Base-by-base conservation (phyloP, 208 protist species). In the Trypanosoma platydactyli region DNA sequence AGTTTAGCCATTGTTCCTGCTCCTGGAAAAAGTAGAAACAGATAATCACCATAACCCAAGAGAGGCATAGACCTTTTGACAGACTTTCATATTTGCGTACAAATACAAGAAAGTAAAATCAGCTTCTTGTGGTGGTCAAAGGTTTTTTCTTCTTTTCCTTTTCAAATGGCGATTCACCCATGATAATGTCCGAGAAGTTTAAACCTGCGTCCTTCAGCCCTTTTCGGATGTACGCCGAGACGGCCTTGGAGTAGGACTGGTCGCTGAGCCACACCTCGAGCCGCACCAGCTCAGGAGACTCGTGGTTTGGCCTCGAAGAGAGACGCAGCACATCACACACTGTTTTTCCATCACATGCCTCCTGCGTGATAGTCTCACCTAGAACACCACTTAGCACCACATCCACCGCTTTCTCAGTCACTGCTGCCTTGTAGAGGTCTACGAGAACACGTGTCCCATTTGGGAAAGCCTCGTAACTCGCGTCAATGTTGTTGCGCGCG, bases 221-320 rank as follows among this genome's bases (percentile, higher is more conserved):
- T 38, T 81, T 73, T 18, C 72, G 51, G 22, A 96, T 71, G 42
- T 81, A 87, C 25, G 65, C 64, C 7, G 68, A 38, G 15, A 94
- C 86, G 9, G 76, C 71, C 2, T 62, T 77, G 7, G 83, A 75
- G 72, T 84, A 91, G 18, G 67, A 65, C 16, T 77, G 64, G 65
- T 93, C 82, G 48, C 84, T 94, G 44, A 96, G 86, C 88, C 90
- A 96, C 59, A 96, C 76, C 77, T 96, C 87, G 25, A 92, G 76
- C 11, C 87, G 83, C 35, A 96, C 71, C 49, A 82, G 67, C 52
- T 92, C 87, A 9, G 79, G 70, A 52, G 80, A 67, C 42, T 91
- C 83, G 18, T 81, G 68, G 63, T 68, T 93, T 15, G 85, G 80
- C 4, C 88, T 80, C 7, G 81, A 81, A 3, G 84, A 75, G 27